Percentiles rank a stretch among this genome's conserved stretches.
These are phyloP conservation scores for Cyclospora cayetanensis DNA, from an alignment of 169 alveolate genomes.

Conservation along the genomic window DNA sequence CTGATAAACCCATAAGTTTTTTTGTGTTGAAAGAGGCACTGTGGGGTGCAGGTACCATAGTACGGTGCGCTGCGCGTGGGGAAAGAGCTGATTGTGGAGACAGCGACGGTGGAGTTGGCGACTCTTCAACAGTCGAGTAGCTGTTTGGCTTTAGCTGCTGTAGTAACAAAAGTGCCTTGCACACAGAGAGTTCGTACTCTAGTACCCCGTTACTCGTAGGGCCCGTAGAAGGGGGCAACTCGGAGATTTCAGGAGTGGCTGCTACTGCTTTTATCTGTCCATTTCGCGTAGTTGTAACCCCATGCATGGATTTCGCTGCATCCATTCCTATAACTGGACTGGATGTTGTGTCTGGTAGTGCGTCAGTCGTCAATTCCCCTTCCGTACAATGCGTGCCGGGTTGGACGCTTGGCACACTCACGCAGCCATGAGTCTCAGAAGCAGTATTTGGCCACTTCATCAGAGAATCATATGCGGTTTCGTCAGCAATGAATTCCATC, in stretches of 20 bases:
- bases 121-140: not conserved
- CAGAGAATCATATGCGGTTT: not conserved
- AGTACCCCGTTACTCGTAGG: not conserved
- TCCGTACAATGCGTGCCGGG: too few relatives aligned
- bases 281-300: too few relatives aligned
- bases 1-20: not conserved
- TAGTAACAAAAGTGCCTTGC: constrained; percentile 27
- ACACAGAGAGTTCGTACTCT: constrained; percentile 29
- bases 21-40: not conserved
- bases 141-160: constrained; percentile 6
- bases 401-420: too few relatives aligned
- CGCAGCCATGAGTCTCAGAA: too few relatives aligned
- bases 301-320: too few relatives aligned
- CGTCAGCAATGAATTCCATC: constrained; percentile 10
- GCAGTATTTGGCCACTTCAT: not conserved
- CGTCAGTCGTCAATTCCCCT: too few relatives aligned
- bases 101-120: not conserved
- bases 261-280: too few relatives aligned
- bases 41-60: too few relatives aligned
- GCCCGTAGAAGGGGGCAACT: not conserved
- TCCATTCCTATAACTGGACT: too few relatives aligned
- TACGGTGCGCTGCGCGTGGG: not conserved
- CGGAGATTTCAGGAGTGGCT: too few relatives aligned
- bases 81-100: not conserved
- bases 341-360: too few relatives aligned